Percentiles rank a stretch among this genome's conserved stretches.
Evolutionary conservation across 257 asterid genomes (phyloP).

Genomic region (Paulownia fortunei): DNA sequence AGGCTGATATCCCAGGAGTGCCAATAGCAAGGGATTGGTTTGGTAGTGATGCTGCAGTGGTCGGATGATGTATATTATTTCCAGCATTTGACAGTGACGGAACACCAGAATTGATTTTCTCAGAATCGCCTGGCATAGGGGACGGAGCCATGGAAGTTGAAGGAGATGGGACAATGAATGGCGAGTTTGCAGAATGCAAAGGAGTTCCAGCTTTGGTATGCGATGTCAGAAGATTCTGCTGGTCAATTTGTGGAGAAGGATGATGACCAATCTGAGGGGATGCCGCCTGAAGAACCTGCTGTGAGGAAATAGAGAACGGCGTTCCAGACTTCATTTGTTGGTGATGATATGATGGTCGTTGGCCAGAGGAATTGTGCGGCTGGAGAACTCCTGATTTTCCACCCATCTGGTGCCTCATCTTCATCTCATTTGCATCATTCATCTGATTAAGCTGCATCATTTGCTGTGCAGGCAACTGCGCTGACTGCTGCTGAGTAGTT

Average conservation of each 20-base stretch:
- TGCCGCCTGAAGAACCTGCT: conserved; percentile 73
- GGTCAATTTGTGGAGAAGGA: conserved; percentile 89
- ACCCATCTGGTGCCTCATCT: conserved; percentile 85
- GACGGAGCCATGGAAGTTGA: conserved; percentile 94
- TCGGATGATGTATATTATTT: conserved; percentile 58
- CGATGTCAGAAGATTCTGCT: conserved; percentile 66
- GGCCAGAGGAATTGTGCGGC: conserved; percentile 67
- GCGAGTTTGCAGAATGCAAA: conserved; percentile 81
- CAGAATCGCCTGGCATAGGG: conserved; percentile 89
- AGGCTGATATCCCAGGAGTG: conserved; percentile 97
- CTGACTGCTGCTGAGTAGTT: conserved; percentile 63
- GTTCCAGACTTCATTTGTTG: conserved; percentile 72
- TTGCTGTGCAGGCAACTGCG: conserved; percentile 66
- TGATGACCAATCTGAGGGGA: conserved; percentile 87
- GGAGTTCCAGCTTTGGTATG: conserved; percentile 83
- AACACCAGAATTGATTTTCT: conserved; percentile 66
- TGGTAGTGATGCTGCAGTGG: conserved; percentile 59
- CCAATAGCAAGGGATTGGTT: conserved; percentile 92
- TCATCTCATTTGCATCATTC: conserved; percentile 73
- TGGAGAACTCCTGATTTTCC: conserved; percentile 74
- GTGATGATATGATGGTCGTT: conserved; percentile 72
- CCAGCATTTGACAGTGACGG: conserved; percentile 70
- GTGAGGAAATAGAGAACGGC: conserved; percentile 70
- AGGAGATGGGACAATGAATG: conserved; percentile 86
- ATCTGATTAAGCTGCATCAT: conserved; percentile 73